Percentiles rank a stretch among this genome's conserved stretches.
These are phyloP conservation scores for Kwoniella sp. DNA, from an alignment of 768 basidiomycete genomes.

Conservation along the genomic window DNA sequence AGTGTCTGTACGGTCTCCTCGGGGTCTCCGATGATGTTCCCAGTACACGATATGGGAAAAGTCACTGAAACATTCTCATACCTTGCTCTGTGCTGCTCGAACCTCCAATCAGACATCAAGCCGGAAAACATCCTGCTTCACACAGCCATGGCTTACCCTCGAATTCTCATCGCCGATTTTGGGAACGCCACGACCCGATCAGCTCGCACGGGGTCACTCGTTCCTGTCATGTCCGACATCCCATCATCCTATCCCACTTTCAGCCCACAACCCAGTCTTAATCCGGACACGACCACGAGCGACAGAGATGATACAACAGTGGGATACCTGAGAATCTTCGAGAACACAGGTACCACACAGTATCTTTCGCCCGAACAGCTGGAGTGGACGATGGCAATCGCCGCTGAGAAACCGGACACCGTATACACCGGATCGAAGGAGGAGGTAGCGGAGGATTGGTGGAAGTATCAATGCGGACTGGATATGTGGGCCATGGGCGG, in stretches of 20 bases:
- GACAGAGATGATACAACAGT: no score
- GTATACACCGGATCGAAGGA: constrained; percentile 6
- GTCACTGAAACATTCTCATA: no score
- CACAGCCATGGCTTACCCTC: constrained; percentile 26
- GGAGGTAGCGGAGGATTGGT: constrained; percentile 21
- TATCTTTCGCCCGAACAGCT: constrained; percentile 31
- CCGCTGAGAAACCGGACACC: neutral
- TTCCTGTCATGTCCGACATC: neutral
- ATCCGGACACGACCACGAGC: no score
- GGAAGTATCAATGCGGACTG: constrained; percentile 23
- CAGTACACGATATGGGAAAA: no score
- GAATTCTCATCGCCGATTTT: constrained; percentile 37
- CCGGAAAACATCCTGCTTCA: constrained; percentile 43
- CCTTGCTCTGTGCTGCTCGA: no score
- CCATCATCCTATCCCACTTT: neutral
- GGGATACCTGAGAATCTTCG: neutral
- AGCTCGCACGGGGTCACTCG: no score
- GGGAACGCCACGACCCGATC: constrained; percentile 26
- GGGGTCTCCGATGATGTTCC: no score
- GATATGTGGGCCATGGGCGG: constrained; percentile 39
- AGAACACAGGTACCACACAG: constrained; percentile 19
- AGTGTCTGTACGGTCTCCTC: constrained; percentile 14
- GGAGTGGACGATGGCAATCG: constrained; percentile 5
- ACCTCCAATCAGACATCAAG: constrained; percentile 39
- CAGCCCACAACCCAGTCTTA: no score